These are phyloP conservation scores for Cytospora leucostoma DNA, from an alignment of 2,329 filamentous ascomycete species.

Conservation along the genomic window DNA sequence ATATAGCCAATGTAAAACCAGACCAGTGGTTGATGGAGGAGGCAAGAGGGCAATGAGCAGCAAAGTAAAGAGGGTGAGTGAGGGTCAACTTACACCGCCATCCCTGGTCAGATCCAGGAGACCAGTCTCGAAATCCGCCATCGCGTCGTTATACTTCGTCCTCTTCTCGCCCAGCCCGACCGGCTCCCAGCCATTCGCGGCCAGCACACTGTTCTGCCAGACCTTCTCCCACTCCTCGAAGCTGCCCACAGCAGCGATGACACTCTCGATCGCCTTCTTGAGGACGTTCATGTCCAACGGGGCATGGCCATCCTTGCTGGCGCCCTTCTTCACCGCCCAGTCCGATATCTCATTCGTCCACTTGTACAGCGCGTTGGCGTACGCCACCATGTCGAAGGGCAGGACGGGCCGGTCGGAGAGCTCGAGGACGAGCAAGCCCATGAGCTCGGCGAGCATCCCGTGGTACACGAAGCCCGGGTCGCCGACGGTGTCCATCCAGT, in stretches of 20 bases:
- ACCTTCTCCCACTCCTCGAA: constrained; percentile 76
- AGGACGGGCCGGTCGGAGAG: constrained; percentile 78
- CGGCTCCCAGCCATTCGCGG: constrained; percentile 74
- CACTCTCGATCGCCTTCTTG: constrained; percentile 60
- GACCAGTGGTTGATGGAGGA: no score
- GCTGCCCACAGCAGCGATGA: constrained; percentile 59
- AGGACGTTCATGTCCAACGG: constrained; percentile 60
- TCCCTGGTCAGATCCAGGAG: constrained; percentile 73
- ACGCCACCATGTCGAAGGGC: constrained; percentile 77
- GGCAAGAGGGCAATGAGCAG: neutral
- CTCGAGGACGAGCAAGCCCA: constrained; percentile 81
- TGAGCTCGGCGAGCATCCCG: constrained; percentile 73
- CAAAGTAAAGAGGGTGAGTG: constrained; percentile 3
- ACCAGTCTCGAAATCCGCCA: constrained; percentile 80
- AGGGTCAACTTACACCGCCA: constrained; percentile 67
- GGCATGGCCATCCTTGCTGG: constrained; percentile 37
- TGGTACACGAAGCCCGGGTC: constrained; percentile 87
- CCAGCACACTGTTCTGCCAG: constrained; percentile 75
- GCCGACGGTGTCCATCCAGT: constrained; percentile 77
- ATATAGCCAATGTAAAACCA: neutral
- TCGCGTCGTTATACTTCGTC: constrained; percentile 74
- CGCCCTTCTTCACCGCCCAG: constrained; percentile 61
- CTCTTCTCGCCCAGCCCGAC: constrained; percentile 66
- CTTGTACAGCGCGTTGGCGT: constrained; percentile 63
- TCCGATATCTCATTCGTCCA: constrained; percentile 69